Conservation (phyloP, 352 stramenopile genomes). For the Phytopythium mirpurense region DNA sequence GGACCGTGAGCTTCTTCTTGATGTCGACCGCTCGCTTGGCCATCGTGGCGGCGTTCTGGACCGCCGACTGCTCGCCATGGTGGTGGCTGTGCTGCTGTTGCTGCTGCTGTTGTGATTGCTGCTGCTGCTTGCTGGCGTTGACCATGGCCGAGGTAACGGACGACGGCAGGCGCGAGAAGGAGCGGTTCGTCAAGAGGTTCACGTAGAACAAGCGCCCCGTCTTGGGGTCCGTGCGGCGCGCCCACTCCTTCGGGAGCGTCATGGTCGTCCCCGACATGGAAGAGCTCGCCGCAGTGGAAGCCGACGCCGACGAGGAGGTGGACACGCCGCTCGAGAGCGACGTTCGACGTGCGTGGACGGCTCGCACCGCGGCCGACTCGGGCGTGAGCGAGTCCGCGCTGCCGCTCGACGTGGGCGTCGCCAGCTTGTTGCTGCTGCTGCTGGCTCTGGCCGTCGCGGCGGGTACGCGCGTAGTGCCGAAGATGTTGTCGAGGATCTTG, state of each 20-base stretch:
- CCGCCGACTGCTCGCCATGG: slow-evolving; percentile 4
- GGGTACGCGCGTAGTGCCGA: slow-evolving; percentile 19
- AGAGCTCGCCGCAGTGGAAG: not conserved
- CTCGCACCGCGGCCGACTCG: slow-evolving; percentile 18
- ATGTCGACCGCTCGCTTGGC: slow-evolving; percentile 10
- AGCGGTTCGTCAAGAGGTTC: slow-evolving; percentile 81
- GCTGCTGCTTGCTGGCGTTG: slow-evolving; percentile 23
- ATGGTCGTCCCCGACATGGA: slow-evolving; percentile 14
- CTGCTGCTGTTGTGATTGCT: too few species aligned
- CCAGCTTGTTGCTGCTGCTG: slow-evolving; percentile 6
- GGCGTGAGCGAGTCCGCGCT: slow-evolving; percentile 34
- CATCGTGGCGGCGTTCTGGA: not conserved
- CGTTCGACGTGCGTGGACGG: slow-evolving; percentile 12
- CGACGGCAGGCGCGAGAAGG: slow-evolving; percentile 72
- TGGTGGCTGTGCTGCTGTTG: slow-evolving; percentile 8
- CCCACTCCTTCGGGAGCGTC: slow-evolving; percentile 73
- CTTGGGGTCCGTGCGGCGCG: slow-evolving; percentile 68
- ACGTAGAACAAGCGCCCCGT: slow-evolving; percentile 78
- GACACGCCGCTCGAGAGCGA: slow-evolving; percentile 20
- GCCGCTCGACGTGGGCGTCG: slow-evolving; percentile 12
- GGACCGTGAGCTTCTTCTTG: slow-evolving; percentile 51
- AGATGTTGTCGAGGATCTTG: slow-evolving; percentile 62
- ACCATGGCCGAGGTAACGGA: slow-evolving; percentile 67
- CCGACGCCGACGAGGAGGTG: not conserved
- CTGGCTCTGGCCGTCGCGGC: slow-evolving; percentile 1